Percentiles rank a stretch among this genome's conserved stretches.
Conservation (phyloP, 495 filamentous ascomycete genomes). For the Aspergillus avenaceus region DNA sequence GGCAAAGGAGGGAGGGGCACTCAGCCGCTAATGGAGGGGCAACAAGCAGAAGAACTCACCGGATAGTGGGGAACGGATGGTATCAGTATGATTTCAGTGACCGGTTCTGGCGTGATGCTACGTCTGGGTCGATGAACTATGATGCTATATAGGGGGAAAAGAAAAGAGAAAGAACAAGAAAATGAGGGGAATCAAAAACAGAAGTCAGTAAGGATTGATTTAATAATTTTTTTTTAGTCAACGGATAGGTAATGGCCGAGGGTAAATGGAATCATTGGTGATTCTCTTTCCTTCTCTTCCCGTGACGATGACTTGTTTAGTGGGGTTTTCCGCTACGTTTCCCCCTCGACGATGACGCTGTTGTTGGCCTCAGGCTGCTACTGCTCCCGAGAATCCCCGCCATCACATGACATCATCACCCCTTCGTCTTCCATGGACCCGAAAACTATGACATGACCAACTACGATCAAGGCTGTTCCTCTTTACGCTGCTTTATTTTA, state of each 20-base stretch:
- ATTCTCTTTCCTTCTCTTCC: background rate
- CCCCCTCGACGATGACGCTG: constrained; percentile 12
- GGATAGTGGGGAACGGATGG: constrained; percentile 27
- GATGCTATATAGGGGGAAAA: background rate
- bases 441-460: background rate
- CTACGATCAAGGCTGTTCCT: too few species aligned
- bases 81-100: constrained; percentile 25
- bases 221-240: too few species aligned
- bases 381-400: constrained; percentile 20
- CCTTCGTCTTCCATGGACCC: background rate
- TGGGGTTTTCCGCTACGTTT: constrained; percentile 7
- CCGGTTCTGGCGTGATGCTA: constrained; percentile 6
- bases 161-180: constrained; percentile 5
- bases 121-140: too few species aligned
- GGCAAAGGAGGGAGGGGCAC: constrained; percentile 17
- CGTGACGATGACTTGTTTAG: constrained; percentile 9
- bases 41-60: constrained; percentile 25
- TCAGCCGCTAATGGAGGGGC: constrained; percentile 10
- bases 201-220: background rate
- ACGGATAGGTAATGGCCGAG: too few species aligned
- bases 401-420: constrained; percentile 27
- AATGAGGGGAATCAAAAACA: constrained; percentile 6
- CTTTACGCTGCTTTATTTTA: too few species aligned
- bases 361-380: constrained; percentile 13
- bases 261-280: constrained; percentile 8